A percentile compares a stretch with the other conserved stretches of the same genome.
Conservation (phyloP, 495 filamentous ascomycete genomes). For the Trichoderma erinaceum region DNA sequence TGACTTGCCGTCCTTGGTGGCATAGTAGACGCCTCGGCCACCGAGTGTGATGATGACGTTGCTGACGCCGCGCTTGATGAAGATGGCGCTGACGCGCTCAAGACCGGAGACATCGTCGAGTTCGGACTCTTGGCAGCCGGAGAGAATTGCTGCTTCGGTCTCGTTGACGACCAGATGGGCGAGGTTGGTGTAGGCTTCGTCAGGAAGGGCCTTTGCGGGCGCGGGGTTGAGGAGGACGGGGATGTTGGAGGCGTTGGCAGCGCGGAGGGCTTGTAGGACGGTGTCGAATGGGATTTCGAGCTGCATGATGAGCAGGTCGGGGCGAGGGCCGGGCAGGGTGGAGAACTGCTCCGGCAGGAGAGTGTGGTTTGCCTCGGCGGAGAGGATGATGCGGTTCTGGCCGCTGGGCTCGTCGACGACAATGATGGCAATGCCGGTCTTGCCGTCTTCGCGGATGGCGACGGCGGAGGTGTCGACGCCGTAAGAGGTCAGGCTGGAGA, state of each 20-base stretch:
- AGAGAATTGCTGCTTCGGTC: slow-evolving; percentile 74
- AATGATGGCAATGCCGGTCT: slow-evolving; percentile 77
- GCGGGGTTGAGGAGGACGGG: slow-evolving; percentile 78
- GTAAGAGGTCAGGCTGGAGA: slow-evolving; percentile 45
- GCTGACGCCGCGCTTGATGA: slow-evolving; percentile 60
- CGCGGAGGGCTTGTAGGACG: slow-evolving; percentile 56
- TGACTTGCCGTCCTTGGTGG: slow-evolving; percentile 33
- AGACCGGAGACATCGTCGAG: slow-evolving; percentile 42
- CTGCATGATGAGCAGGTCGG: slow-evolving; percentile 76
- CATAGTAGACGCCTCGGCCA: slow-evolving; percentile 62
- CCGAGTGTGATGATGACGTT: slow-evolving; percentile 83
- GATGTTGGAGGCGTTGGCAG: slow-evolving; percentile 44
- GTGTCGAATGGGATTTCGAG: slow-evolving; percentile 75
- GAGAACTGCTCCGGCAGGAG: slow-evolving; percentile 25
- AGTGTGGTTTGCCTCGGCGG: slow-evolving; percentile 69
- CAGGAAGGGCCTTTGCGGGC: slow-evolving; percentile 64
- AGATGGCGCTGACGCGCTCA: slow-evolving; percentile 45
- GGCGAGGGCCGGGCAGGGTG: slow-evolving; percentile 28
- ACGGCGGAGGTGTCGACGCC: slow-evolving; percentile 60
- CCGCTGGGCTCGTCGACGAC: slow-evolving; percentile 72
- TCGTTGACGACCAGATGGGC: slow-evolving; percentile 85
- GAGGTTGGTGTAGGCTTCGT: slow-evolving; percentile 59
- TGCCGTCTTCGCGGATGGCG: slow-evolving; percentile 38
- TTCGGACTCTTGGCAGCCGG: slow-evolving; percentile 34
- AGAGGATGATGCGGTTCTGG: slow-evolving; percentile 82